Evolutionary conservation across 1,284 basidiomycete genomes (phyloP).

Genomic region (Omphalotus olearius): DNA sequence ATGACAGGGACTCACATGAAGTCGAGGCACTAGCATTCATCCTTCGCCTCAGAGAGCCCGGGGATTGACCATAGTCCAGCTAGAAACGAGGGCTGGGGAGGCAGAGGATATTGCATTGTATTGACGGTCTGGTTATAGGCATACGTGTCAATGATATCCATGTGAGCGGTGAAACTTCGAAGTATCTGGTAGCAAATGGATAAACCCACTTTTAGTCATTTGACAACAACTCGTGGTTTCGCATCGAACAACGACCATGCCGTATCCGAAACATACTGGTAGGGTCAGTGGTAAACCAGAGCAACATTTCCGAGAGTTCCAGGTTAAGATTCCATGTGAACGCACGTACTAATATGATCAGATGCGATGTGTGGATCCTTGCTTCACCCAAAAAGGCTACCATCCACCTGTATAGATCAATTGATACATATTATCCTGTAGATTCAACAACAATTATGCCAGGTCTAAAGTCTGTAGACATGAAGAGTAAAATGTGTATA

Average conservation of each 20-base stretch:
- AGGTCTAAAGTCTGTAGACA: constrained; percentile 20
- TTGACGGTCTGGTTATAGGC: constrained; percentile 7
- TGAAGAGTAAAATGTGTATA: constrained; percentile 18
- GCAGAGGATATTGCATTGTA: background rate
- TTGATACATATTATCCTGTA: constrained; percentile 32
- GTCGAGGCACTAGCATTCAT: constrained; percentile 7
- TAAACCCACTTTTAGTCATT: constrained; percentile 9
- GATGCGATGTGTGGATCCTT: no score
- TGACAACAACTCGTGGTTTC: constrained; percentile 3
- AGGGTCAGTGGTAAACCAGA: background rate
- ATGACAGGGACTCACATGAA: background rate
- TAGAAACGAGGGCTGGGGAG: background rate
- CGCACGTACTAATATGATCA: no score
- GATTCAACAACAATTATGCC: constrained; percentile 27
- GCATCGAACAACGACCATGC: background rate
- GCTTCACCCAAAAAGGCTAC: no score
- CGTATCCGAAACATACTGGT: constrained; percentile 6
- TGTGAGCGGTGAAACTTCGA: constrained; percentile 18
- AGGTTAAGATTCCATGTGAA: background rate
- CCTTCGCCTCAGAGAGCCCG: constrained; percentile 6
- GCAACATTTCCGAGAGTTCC: background rate
- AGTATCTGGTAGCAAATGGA: constrained; percentile 10
- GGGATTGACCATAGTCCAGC: constrained; percentile 5
- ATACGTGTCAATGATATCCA: constrained; percentile 12
- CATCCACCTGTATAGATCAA: constrained; percentile 1